A percentile compares a stretch with the other conserved stretches of the same genome.
phyloP scores from a whole-genome alignment of 2,329 filamentous ascomycete species.

The Sporothrix humicola region DNA sequence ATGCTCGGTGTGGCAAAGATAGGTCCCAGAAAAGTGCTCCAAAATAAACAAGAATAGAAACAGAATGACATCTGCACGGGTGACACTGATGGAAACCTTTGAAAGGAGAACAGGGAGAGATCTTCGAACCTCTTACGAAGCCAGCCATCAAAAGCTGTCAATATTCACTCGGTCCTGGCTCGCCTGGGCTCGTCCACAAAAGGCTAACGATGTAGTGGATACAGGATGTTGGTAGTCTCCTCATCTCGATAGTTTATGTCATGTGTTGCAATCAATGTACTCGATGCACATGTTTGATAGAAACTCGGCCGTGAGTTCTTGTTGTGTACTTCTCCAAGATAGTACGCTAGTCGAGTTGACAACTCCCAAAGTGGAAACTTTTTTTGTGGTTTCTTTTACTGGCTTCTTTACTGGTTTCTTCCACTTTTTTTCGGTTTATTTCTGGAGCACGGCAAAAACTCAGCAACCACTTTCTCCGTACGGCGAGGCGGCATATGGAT shows the following conservation, averaged over 20 bases:
- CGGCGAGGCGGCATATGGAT: background rate
- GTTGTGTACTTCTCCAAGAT: background rate
- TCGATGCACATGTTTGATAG: background rate
- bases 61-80: background rate
- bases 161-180: background rate
- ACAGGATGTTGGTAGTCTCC: background rate
- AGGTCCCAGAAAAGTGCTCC: background rate
- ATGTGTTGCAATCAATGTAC: background rate
- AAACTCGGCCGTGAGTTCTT: background rate
- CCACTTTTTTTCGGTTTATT: conserved; percentile 12
- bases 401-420: background rate
- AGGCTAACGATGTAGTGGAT: background rate
- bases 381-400: background rate
- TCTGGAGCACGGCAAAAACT: conserved; percentile 1
- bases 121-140: background rate
- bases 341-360: background rate
- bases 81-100: background rate
- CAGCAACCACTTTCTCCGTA: conserved; percentile 20
- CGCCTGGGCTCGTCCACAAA: background rate
- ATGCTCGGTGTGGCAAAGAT: conserved; percentile 15
- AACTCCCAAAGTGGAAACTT: conserved; percentile 22
- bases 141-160: background rate
- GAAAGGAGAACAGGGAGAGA: background rate
- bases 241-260: background rate
- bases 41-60: background rate